phyloP scores from a whole-genome alignment of 2,329 filamentous ascomycete genomes.

The Cladobotryum protrusum region DNA sequence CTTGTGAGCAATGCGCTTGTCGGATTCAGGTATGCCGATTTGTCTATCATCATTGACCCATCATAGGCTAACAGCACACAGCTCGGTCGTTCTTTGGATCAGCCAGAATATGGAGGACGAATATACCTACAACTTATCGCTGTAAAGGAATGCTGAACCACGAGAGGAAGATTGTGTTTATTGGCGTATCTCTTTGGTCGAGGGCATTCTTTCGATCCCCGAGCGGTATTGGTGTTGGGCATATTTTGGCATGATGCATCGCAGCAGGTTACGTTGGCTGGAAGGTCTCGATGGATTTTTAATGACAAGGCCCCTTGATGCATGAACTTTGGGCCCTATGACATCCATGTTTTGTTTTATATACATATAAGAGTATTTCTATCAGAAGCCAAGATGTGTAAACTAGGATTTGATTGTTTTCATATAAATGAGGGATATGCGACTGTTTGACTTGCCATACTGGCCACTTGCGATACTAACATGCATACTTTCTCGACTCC shows the following conservation, averaged over 20 bases:
- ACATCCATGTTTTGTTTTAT: neutral
- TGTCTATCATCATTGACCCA: neutral
- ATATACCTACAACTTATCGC: slow-evolving; percentile 60
- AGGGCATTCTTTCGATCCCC: neutral
- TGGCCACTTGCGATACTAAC: too few relatives aligned
- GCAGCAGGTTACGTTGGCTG: neutral
- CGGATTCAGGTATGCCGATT: slow-evolving; percentile 46
- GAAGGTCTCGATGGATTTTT: neutral
- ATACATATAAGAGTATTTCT: neutral
- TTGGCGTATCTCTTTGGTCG: slow-evolving; percentile 6
- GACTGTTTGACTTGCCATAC: too few relatives aligned
- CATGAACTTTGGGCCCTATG: neutral
- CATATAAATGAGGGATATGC: too few relatives aligned
- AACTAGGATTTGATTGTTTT: too few relatives aligned
- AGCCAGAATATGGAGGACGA: slow-evolving; percentile 70
- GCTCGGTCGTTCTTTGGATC: slow-evolving; percentile 60
- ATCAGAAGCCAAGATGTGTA: too few relatives aligned
- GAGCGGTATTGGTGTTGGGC: neutral
- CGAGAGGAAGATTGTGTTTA: slow-evolving; percentile 1
- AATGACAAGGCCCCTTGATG: neutral
- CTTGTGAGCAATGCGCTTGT: slow-evolving; percentile 60
- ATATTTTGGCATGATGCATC: neutral
- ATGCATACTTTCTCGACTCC: too few relatives aligned
- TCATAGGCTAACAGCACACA: slow-evolving; percentile 23
- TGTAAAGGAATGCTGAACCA: slow-evolving; percentile 33